Evolutionary conservation across 768 basidiomycete species (phyloP), one percentile per base, ranked within the genome.

Genomic region (Agaricus sinodeliciosus): DNA sequence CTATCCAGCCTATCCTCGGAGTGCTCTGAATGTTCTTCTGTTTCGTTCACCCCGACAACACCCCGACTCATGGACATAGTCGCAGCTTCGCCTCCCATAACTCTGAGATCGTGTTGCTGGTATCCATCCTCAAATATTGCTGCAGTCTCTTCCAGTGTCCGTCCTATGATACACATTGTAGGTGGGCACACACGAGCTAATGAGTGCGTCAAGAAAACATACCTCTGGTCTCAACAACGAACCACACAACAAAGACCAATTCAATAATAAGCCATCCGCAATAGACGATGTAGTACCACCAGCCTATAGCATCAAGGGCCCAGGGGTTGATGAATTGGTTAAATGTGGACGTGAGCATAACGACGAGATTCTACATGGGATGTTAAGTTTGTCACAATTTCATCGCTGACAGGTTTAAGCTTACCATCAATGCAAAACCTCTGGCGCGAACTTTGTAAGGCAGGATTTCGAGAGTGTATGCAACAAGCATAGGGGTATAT

Each of bases 271-370:
- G 71, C 81, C 82, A 84, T n/a, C 72, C 83, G 55, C 80, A 81
- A 59, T 84, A 76, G 13, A 78, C 77, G 25, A 85, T 64, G 56
- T 85, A 84, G 53, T 81, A 81, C 69, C 74, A 73, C 80, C 80
- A 81, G 47, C 72, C 72, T 18, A 81, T 74, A 9, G 72, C 72
- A 4, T 72, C 67, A 19, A 91, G 68, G 1, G 88, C 89, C 71
- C 83, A 80, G 6, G 89, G 87, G 59, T 90, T 90, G 44, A 88
- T 79, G 49, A 88, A 86, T 61, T 86, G 85, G 59, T 87, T 91
- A 67, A 92, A 85, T 2, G 87, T 84, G 25, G 87, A 70, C 1
- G 84, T 79, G 35, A 85, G 69, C 60, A 79, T 82, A 26, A 87
- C 72, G 4, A 72, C 72, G 47, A 87, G 67, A 63, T 84, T 85